Evolutionary conservation across 1,284 basidiomycete species (phyloP).

Genomic region (Sporisorium reilianum): DNA sequence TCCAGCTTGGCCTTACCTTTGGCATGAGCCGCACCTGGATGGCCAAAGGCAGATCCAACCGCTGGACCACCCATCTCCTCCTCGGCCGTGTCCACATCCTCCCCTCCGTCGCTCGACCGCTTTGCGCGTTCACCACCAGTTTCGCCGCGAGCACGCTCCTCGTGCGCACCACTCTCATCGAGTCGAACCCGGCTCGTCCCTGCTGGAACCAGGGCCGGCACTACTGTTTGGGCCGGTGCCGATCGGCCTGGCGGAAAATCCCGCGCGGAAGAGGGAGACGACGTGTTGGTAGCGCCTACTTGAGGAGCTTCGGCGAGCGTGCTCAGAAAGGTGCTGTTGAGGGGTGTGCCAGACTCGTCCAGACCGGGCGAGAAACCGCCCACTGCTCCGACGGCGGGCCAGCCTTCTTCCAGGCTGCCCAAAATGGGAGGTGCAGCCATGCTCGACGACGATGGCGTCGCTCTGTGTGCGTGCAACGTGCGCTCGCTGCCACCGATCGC

Average conservation of each 20-base stretch:
- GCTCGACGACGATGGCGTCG: conserved; percentile 10
- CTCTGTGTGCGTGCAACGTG: conserved; percentile 16
- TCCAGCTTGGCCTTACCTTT: conserved; percentile 45
- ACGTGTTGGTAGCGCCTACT: not conserved
- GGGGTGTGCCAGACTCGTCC: conserved; percentile 70
- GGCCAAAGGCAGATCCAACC: not conserved
- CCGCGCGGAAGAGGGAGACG: conserved; percentile 19
- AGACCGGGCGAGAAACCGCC: conserved; percentile 50
- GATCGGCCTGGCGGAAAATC: conserved; percentile 54
- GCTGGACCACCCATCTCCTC: conserved; percentile 27
- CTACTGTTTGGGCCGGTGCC: conserved; percentile 50
- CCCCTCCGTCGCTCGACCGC: conserved; percentile 40
- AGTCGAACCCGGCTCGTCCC: conserved; percentile 14
- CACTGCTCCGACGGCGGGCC: conserved; percentile 17
- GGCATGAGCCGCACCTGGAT: not conserved
- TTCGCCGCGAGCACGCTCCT: conserved; percentile 1
- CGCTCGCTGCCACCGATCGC: conserved; percentile 29
- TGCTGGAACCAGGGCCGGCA: conserved; percentile 30
- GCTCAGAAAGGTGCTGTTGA: conserved; percentile 72
- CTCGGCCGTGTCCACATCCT: conserved; percentile 47
- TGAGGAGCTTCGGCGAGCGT: conserved; percentile 70
- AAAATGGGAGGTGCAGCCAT: conserved; percentile 14
- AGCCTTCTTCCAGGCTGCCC: conserved; percentile 29
- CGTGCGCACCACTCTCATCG: conserved; percentile 11
- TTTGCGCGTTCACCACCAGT: conserved; percentile 10